Conservation (phyloP, 345 rosid genomes). For the Lepidium didymum region DNA sequence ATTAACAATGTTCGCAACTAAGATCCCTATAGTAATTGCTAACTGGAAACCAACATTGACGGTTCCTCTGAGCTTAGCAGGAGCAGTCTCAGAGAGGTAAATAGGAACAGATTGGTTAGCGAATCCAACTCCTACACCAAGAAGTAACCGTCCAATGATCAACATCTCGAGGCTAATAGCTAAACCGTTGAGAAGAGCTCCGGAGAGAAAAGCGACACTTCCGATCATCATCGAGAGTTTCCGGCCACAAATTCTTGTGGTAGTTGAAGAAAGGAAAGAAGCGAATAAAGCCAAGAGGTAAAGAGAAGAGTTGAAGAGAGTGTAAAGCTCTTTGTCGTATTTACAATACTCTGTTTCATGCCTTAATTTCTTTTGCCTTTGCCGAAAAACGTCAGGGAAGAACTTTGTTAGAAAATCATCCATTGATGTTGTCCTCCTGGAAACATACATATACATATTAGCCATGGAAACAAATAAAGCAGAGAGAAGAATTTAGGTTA, state of each 20-base stretch:
- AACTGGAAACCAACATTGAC: constrained; percentile 33
- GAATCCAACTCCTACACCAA: constrained; percentile 45
- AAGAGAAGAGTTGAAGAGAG: constrained; percentile 42
- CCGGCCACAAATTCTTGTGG: constrained; percentile 28
- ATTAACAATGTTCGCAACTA: constrained; percentile 31
- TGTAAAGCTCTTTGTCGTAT: constrained; percentile 34
- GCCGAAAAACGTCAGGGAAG: constrained; percentile 32
- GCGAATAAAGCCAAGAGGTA: constrained; percentile 37
- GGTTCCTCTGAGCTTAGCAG: constrained; percentile 31
- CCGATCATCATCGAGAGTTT: constrained; percentile 34
- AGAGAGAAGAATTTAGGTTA: background rate
- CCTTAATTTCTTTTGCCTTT: background rate
- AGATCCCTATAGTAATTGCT: constrained; percentile 32
- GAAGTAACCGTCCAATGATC: constrained; percentile 37
- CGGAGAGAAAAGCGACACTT: constrained; percentile 27
- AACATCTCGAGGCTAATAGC: constrained; percentile 37
- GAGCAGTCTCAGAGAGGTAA: constrained; percentile 47
- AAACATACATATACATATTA: background rate
- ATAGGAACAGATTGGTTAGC: constrained; percentile 39
- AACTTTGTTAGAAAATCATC: constrained; percentile 32
- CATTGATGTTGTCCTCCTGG: constrained; percentile 47
- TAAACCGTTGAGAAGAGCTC: constrained; percentile 39
- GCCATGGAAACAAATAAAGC: background rate
- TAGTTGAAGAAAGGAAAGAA: constrained; percentile 24
- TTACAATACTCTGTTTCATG: constrained; percentile 34